A percentile compares a stretch with the other conserved stretches of the same genome.
Evolutionary conservation across 1,284 basidiomycete species (phyloP).

Genomic region (Lentinula novae-zelandiae): DNA sequence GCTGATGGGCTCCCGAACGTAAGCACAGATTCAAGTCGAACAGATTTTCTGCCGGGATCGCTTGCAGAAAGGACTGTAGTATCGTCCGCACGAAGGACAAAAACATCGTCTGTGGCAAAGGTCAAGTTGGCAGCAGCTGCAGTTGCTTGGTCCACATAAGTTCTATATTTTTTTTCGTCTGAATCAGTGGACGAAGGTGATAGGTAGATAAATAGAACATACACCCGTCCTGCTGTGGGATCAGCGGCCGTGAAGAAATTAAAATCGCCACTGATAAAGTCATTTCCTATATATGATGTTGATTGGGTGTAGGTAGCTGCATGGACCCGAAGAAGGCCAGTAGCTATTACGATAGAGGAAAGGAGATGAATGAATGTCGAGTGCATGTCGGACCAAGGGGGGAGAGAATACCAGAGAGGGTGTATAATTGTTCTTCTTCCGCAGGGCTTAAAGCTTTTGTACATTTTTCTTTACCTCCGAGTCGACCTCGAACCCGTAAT

Average conservation of each 20-base stretch:
- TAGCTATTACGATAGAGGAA: background rate
- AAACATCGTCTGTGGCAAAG: slow-evolving; percentile 29
- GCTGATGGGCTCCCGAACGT: slow-evolving; percentile 30
- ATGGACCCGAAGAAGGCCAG: background rate
- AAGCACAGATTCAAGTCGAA: slow-evolving; percentile 43
- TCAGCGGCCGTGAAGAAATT: slow-evolving; percentile 44
- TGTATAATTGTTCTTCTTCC: background rate
- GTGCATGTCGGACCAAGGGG: background rate
- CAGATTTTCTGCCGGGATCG: slow-evolving; percentile 46
- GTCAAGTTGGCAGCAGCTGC: slow-evolving; percentile 32
- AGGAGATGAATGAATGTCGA: slow-evolving; percentile 5
- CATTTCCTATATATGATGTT: slow-evolving; percentile 39
- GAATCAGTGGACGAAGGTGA: background rate
- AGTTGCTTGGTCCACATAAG: slow-evolving; percentile 35
- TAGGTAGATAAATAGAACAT: background rate
- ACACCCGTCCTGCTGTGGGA: slow-evolving; percentile 54
- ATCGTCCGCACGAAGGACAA: slow-evolving; percentile 41
- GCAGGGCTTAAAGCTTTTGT: background rate
- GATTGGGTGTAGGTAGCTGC: slow-evolving; percentile 21
- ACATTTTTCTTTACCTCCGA: background rate
- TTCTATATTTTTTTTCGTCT: slow-evolving; percentile 7
- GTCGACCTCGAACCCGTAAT: background rate
- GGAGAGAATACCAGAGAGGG: background rate
- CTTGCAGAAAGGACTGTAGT: slow-evolving; percentile 37
- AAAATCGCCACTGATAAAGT: slow-evolving; percentile 41